These are phyloP conservation scores for Gloeopeniophorella convolvens DNA, from an alignment of 768 basidiomycete genomes.

Conservation along the genomic window DNA sequence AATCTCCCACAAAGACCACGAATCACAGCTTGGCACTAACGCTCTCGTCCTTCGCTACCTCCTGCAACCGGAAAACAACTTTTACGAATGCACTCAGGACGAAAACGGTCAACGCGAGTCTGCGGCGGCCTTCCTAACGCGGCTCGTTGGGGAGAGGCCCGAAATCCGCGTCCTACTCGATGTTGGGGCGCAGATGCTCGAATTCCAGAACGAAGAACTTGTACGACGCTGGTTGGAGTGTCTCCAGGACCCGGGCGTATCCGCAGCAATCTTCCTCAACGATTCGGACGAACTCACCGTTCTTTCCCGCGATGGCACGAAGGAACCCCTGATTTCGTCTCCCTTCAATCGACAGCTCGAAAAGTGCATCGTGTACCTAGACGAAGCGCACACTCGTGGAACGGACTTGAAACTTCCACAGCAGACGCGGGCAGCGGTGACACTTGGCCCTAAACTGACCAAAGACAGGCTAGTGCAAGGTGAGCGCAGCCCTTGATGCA, in stretches of 20 bases:
- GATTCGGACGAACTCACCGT: slow-evolving; percentile 30
- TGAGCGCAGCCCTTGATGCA: slow-evolving; percentile 11
- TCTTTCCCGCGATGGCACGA: slow-evolving; percentile 31
- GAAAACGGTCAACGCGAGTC: slow-evolving; percentile 1
- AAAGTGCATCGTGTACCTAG: slow-evolving; percentile 41
- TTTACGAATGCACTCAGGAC: slow-evolving; percentile 16
- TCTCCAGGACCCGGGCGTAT: slow-evolving; percentile 19
- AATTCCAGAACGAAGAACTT: slow-evolving; percentile 38
- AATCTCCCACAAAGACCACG: slow-evolving; percentile 32
- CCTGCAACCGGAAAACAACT: slow-evolving; percentile 37
- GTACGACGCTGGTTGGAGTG: slow-evolving; percentile 35
- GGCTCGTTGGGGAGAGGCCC: slow-evolving; percentile 30
- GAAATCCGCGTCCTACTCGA: slow-evolving; percentile 44
- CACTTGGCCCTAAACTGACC: slow-evolving; percentile 42
- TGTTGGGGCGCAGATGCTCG: slow-evolving; percentile 52
- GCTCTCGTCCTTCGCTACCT: slow-evolving; percentile 37
- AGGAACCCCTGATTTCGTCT: slow-evolving; percentile 33
- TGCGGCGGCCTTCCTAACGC: slow-evolving; percentile 26
- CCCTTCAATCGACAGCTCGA: slow-evolving; percentile 31
- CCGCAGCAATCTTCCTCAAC: slow-evolving; percentile 37
- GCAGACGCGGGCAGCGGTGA: slow-evolving; percentile 37
- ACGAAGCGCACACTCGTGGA: slow-evolving; percentile 46
- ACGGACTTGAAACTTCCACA: slow-evolving; percentile 45
- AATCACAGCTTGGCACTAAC: slow-evolving; percentile 37
- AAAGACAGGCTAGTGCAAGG: slow-evolving; percentile 49